Base-by-base conservation (phyloP, 1,284 basidiomycete species). In the Ceratobasidium sp. region DNA sequence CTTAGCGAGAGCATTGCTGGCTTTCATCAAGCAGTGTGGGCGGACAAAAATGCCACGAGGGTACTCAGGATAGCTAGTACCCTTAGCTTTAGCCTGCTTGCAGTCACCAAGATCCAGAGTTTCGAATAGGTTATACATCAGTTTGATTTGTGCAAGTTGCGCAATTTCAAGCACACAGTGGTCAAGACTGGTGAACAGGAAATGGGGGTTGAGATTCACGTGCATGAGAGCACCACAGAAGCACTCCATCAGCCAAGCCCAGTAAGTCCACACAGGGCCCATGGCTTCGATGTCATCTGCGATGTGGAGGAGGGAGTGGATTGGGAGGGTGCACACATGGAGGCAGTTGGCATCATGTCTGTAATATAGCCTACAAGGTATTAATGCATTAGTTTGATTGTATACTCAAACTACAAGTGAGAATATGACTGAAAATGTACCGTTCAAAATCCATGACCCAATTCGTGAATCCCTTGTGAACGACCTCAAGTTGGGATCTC, bases 211-310 rank as follows among this genome's bases (percentile, higher is more conserved):
- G 46, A 56, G 57, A 8, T 41, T 41, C 23, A 58, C 49, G 19
- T 44, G 59, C 5, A 47, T 33, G 8, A 71, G 52, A 0, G 56
- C 29, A 1, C 78, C 77, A 72, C 79, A 81, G 53, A 73, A 80
- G 0, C 78, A 73, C 66, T 82, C 80, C 74, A 80, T 77, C 2
- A 71, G 75, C 68, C 79, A 81, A 2, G 78, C 75, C 81, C 80
- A 81, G 2, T 73, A 74, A 2, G 74, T 70, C 79, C 79, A 81
- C 0, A 76, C 72, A 2, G 80, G 79, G 1, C 79, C 79, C 56
- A 74, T 73, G 2, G 67, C 58, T 0, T 68, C 53, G n/a, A 81
- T 78, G 53, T 75, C 73, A 39, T 77, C 73, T 1, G 75, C 72
- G 56, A 80, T 67, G 56, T 81, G 80, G 0, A 82, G 74, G 0